Evolutionary conservation across 2,329 filamentous ascomycete genomes (phyloP), one percentile per base, ranked within the genome.

Genomic region (Pestalotiopsis fici): DNA sequence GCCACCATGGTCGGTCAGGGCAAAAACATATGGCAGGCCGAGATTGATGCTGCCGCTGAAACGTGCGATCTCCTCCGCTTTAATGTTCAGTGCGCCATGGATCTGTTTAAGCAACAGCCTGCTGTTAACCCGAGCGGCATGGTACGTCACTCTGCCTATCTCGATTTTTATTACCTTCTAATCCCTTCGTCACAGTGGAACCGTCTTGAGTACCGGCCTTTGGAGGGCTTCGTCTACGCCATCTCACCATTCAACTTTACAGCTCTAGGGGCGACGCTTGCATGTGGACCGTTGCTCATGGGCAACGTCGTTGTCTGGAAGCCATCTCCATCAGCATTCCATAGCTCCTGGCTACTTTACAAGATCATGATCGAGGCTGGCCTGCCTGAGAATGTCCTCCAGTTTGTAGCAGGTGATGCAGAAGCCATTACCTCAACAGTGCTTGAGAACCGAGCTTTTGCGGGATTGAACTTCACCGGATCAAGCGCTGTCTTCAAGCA

Each of bases 21-120:
- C 75, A 98, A 98, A 88, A 98, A 98, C 79, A 94, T 93, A 59
- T 98, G 94, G 94, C 95, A 99, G 82, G 95, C 95, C 18, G 95
- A 99, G 86, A 98, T 98, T 71, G 95, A 98, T 80, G 88, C 94
- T 55, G 62, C 62, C 13, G 95, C 95, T 7, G 96, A 98, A 85
- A 83, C 97, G 73, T 91, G 89, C 73, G 95, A 99, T 79, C 98
- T 98, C 82, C 84, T 98, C 78, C 90, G 94, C 77, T 97, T 98
- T 85, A 97, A 96, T 77, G 95, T 98, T 65, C 90, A 95, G 79
- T 98, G 96, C 77, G 95, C 95, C 25, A 91, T 97, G 82, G 93
- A 98, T 78, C 83, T 97, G 66, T 97, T 97, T 78, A 88, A 88
- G 43, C 90, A 94, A 78, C 96, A 99, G 81, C 95, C 95, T 54